These are phyloP conservation scores for Aspergillus tubingensis DNA, from an alignment of 2,329 filamentous ascomycete genomes.

Conservation along the genomic window DNA sequence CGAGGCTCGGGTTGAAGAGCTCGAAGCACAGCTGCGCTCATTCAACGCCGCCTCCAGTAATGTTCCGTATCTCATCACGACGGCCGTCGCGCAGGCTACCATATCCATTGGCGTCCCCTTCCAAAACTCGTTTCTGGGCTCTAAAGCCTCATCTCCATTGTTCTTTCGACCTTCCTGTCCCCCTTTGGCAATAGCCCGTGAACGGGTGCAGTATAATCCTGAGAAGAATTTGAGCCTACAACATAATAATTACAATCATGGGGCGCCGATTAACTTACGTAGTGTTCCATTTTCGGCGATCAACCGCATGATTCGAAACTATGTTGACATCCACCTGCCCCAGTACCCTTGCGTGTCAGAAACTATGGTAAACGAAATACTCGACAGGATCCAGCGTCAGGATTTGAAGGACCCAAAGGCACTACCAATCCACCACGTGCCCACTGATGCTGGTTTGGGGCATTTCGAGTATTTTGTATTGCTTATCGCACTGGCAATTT, in stretches of 20 bases:
- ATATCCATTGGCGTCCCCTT: background rate
- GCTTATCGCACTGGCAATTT: background rate
- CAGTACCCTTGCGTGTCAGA: background rate
- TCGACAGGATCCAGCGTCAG: background rate
- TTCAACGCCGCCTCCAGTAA: background rate
- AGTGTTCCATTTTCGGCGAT: background rate
- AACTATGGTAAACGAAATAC: background rate
- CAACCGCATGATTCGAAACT: background rate
- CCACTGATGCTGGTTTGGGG: background rate
- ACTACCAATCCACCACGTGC: background rate
- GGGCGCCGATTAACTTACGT: background rate
- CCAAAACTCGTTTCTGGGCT: background rate
- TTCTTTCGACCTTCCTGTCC: background rate
- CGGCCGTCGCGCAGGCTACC: background rate
- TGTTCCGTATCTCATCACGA: background rate
- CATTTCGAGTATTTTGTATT: background rate
- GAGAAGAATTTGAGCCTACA: background rate
- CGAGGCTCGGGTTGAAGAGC: background rate
- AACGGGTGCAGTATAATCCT: background rate
- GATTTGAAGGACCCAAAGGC: background rate
- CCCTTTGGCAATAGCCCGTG: background rate
- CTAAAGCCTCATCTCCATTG: background rate
- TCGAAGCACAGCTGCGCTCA: background rate
- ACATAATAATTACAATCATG: background rate
- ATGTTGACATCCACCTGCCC: background rate